A percentile compares a stretch with the other conserved stretches of the same genome.
phyloP scores from a whole-genome alignment of 345 rosid genomes.

The Brassica carinata region DNA sequence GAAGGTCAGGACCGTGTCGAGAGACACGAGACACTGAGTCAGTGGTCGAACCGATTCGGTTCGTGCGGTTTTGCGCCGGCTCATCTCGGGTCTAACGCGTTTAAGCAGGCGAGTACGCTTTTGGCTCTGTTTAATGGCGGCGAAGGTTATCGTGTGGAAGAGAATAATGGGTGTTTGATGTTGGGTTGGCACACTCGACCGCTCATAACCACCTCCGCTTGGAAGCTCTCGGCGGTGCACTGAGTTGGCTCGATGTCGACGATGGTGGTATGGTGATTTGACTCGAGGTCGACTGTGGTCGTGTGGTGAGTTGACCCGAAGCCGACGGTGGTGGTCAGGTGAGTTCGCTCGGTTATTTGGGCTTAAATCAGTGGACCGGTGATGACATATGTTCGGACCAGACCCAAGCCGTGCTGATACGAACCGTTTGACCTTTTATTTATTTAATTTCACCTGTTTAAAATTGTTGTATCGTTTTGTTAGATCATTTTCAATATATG shows the following conservation, averaged over 20 bases:
- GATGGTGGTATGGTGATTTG: constrained; percentile 7
- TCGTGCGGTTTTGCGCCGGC: constrained; percentile 72
- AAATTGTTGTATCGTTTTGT: constrained; percentile 25
- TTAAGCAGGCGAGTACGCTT: constrained; percentile 80
- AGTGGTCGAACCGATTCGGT: constrained; percentile 64
- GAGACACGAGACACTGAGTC: constrained; percentile 68
- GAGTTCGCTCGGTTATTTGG: constrained; percentile 11
- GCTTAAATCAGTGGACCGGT: constrained; percentile 37
- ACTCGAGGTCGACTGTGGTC: background rate
- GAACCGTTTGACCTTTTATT: constrained; percentile 36
- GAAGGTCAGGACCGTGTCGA: constrained; percentile 85
- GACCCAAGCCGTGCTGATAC: constrained; percentile 30
- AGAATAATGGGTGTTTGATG: constrained; percentile 73
- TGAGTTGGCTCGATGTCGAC: constrained; percentile 33
- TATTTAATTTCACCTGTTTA: background rate
- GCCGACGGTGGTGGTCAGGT: background rate
- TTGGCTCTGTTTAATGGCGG: constrained; percentile 72
- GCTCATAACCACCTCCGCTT: constrained; percentile 84
- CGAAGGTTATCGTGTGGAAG: constrained; percentile 89
- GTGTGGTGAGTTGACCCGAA: background rate
- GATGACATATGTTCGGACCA: constrained; percentile 42
- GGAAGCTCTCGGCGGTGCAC: constrained; percentile 49
- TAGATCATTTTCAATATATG: constrained; percentile 24
- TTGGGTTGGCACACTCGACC: constrained; percentile 91
- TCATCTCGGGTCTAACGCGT: constrained; percentile 84